Evolutionary conservation across 306 rosid species (phyloP).

Genomic region (Astragalus membranaceus): DNA sequence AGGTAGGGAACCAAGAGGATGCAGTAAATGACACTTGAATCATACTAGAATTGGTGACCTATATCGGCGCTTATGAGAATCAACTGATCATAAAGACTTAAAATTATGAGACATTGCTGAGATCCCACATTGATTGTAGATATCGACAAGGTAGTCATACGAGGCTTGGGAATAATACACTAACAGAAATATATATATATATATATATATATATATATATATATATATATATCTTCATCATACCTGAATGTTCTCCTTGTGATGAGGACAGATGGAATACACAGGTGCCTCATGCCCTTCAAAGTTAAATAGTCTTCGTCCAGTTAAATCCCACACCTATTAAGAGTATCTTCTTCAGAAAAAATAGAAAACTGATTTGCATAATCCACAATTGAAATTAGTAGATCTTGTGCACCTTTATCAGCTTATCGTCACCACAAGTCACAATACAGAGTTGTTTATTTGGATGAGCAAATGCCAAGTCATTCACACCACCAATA

Average conservation of each 20-base stretch:
- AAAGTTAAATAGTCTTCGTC: conserved; percentile 56
- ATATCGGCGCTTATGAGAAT: background rate
- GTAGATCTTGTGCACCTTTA: conserved; percentile 49
- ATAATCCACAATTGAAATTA: conserved; percentile 6
- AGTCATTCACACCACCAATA: conserved; percentile 76
- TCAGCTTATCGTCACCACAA: conserved; percentile 85
- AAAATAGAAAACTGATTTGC: conserved; percentile 8
- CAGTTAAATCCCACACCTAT: conserved; percentile 82
- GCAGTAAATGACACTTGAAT: background rate
- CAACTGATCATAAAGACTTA: background rate
- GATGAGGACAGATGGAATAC: conserved; percentile 88
- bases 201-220: background rate
- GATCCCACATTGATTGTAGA: too few species aligned
- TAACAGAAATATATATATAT: background rate
- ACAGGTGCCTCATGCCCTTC: conserved; percentile 89
- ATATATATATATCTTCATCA: background rate
- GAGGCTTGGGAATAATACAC: background rate
- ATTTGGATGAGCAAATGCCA: conserved; percentile 86
- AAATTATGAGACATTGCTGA: background rate
- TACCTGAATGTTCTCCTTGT: conserved; percentile 84
- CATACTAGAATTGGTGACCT: background rate
- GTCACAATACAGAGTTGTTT: conserved; percentile 73
- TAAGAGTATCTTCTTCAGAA: conserved; percentile 28
- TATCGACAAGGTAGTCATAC: too few species aligned
- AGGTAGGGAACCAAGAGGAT: background rate